Evolutionary conservation across 495 filamentous ascomycete species (phyloP).

Genomic region (Mytilinidion resinicola): DNA sequence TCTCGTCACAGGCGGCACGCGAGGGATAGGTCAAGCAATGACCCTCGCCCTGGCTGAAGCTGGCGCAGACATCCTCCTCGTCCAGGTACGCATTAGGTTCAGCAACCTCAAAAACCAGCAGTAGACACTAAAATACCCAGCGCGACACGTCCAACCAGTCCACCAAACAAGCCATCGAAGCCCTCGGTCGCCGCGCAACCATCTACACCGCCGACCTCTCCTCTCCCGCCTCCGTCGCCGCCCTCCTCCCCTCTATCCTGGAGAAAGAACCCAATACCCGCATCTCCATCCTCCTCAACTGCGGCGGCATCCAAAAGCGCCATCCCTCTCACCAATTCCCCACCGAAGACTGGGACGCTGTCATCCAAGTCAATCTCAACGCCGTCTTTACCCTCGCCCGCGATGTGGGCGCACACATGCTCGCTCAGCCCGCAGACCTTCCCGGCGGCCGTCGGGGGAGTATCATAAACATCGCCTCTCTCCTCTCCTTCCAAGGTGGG

Average conservation of each 20-base stretch:
- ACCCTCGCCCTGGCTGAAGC: constrained; percentile 75
- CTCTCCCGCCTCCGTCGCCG: constrained; percentile 50
- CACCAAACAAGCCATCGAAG: constrained; percentile 56
- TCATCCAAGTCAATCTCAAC: constrained; percentile 79
- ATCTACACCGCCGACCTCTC: constrained; percentile 75
- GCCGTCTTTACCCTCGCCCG: constrained; percentile 78
- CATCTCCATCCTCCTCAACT: constrained; percentile 70
- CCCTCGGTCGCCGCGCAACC: constrained; percentile 57
- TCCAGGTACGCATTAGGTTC: constrained; percentile 36
- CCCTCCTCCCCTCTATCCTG: constrained; percentile 55
- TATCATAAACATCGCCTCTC: constrained; percentile 80
- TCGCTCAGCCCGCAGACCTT: constrained; percentile 49
- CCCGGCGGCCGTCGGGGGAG: constrained; percentile 56
- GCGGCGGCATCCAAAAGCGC: constrained; percentile 77
- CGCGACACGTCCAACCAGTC: constrained; percentile 58
- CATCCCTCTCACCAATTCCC: constrained; percentile 76
- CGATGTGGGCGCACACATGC: constrained; percentile 80
- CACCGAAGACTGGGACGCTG: constrained; percentile 74
- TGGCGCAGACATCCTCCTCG: constrained; percentile 72
- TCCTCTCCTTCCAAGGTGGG: constrained; percentile 87
- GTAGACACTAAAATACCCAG: constrained; percentile 34
- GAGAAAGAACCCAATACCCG: constrained; percentile 51
- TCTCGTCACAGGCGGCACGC: constrained; percentile 77
- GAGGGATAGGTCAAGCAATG: constrained; percentile 83
- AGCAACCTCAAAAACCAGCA: neutral